Percentiles rank a stretch among this genome's conserved stretches.
Conservation (phyloP, 2,329 filamentous ascomycete species). For the Fusarium buxicola region DNA sequence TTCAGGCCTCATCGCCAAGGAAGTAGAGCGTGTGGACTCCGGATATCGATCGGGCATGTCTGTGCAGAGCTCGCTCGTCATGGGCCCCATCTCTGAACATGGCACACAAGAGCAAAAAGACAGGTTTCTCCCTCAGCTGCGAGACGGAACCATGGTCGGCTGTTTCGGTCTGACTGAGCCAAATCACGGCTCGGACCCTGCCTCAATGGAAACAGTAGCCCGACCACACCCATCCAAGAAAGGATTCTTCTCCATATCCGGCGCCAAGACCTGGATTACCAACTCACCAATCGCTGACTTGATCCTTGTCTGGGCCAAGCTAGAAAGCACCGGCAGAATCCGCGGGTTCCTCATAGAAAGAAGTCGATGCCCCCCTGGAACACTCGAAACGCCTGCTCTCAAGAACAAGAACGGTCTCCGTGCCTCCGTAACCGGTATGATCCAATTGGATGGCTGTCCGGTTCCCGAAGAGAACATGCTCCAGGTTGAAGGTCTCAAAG, state of each 20-base stretch:
- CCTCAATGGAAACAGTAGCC: slow-evolving; percentile 87
- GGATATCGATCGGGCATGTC: slow-evolving; percentile 94
- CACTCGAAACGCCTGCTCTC: slow-evolving; percentile 88
- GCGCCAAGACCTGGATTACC: slow-evolving; percentile 94
- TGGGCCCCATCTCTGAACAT: slow-evolving; percentile 91
- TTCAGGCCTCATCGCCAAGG: slow-evolving; percentile 87
- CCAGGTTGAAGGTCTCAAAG: slow-evolving; percentile 85
- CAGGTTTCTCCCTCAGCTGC: slow-evolving; percentile 80
- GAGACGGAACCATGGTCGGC: slow-evolving; percentile 82
- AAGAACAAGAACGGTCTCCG: slow-evolving; percentile 95
- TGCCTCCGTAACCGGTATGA: slow-evolving; percentile 97
- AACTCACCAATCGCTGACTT: slow-evolving; percentile 91
- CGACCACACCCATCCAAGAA: slow-evolving; percentile 84
- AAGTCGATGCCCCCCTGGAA: slow-evolving; percentile 83
- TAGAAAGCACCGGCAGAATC: slow-evolving; percentile 93
- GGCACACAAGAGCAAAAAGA: slow-evolving; percentile 87
- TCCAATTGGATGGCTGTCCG: slow-evolving; percentile 89
- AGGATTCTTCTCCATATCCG: slow-evolving; percentile 81
- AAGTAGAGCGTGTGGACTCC: slow-evolving; percentile 90
- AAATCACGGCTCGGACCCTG: slow-evolving; percentile 91
- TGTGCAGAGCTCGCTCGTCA: slow-evolving; percentile 92
- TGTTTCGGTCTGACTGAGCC: slow-evolving; percentile 95
- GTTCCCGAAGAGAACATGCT: slow-evolving; percentile 94
- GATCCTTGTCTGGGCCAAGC: slow-evolving; percentile 90
- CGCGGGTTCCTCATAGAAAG: slow-evolving; percentile 91